Conservation (phyloP, 352 stramenopile genomes). For the Globisporangium iwayamae region DNA sequence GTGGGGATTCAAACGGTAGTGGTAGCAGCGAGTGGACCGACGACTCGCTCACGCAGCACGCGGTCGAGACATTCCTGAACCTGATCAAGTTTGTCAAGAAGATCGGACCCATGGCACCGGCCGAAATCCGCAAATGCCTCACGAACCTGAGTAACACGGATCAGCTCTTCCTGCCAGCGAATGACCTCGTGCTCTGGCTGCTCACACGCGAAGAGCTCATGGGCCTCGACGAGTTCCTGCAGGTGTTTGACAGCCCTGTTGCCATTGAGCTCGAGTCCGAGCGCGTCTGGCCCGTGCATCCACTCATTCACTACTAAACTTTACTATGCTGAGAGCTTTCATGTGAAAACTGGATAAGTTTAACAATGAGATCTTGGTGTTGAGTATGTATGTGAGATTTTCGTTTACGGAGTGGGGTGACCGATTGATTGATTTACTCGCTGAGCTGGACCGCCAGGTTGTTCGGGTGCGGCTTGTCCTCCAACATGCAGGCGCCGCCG, state of each 20-base stretch:
- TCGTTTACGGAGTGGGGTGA: too few species aligned
- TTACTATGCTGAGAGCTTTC: not conserved
- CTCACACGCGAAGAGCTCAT: conserved; percentile 59
- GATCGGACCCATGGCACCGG: conserved; percentile 43
- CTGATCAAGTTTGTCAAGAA: conserved; percentile 62
- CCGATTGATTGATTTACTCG: conserved; percentile 5
- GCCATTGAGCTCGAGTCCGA: conserved; percentile 59
- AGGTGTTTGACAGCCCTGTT: conserved; percentile 38
- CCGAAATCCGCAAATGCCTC: conserved; percentile 54
- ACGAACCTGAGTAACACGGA: conserved; percentile 6
- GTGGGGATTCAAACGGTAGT: too few species aligned
- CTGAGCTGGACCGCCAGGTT: conserved; percentile 40
- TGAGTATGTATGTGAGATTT: too few species aligned
- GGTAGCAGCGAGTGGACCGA: conserved; percentile 33
- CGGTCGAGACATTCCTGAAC: conserved; percentile 48
- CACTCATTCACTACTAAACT: conserved; percentile 59
- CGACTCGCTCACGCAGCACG: conserved; percentile 36
- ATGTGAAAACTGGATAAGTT: too few species aligned
- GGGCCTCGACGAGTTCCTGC: conserved; percentile 52
- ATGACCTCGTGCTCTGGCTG: conserved; percentile 41
- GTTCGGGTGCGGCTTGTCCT: conserved; percentile 39
- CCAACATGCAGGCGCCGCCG: conserved; percentile 45
- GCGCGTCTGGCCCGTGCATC: conserved; percentile 70
- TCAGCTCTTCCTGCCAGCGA: too few species aligned
- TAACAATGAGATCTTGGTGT: too few species aligned